A percentile compares a stretch with the other conserved stretches of the same genome.
phyloP scores from a whole-genome alignment of 1,139 yeast genomes.

The Yamadazyma kanchanaburiensis region DNA sequence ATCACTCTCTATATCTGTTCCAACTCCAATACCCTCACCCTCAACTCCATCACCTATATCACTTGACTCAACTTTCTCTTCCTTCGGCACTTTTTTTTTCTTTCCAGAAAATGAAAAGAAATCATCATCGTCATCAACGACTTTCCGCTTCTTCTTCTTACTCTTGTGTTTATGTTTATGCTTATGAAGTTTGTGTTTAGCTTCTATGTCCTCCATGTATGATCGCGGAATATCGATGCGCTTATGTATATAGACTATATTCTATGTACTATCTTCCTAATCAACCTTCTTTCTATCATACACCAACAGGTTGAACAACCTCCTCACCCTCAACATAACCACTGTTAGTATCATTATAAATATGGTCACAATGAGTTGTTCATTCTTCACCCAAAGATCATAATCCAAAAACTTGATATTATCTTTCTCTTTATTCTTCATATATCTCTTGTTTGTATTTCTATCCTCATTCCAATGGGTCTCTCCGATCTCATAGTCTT shows the following conservation, averaged over 20 bases:
- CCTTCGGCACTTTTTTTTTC: neutral
- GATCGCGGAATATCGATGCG: too few species aligned
- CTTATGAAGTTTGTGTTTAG: too few species aligned
- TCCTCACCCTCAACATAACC: slow-evolving; percentile 5
- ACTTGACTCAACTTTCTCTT: too few species aligned
- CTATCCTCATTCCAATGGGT: slow-evolving; percentile 29
- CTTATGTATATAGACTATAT: too few species aligned
- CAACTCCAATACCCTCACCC: too few species aligned
- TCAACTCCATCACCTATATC: too few species aligned
- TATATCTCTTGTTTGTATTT: slow-evolving; percentile 31
- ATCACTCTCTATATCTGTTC: too few species aligned
- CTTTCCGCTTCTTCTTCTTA: slow-evolving; percentile 3
- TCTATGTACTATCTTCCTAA: too few species aligned
- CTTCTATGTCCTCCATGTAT: too few species aligned
- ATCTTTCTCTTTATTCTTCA: slow-evolving; percentile 29
- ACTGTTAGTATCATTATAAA: slow-evolving; percentile 12
- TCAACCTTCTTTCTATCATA: too few species aligned
- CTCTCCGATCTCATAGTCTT: slow-evolving; percentile 33
- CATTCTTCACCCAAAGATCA: slow-evolving; percentile 39
- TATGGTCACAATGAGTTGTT: slow-evolving; percentile 33
- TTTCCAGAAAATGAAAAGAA: slow-evolving; percentile 2
- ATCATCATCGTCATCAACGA: slow-evolving; percentile 4
- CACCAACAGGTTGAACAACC: too few species aligned
- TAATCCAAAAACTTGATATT: slow-evolving; percentile 36
- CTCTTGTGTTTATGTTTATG: neutral